Base-by-base conservation (phyloP, 352 stramenopile genomes). In the Elongisporangium anandrum region DNA sequence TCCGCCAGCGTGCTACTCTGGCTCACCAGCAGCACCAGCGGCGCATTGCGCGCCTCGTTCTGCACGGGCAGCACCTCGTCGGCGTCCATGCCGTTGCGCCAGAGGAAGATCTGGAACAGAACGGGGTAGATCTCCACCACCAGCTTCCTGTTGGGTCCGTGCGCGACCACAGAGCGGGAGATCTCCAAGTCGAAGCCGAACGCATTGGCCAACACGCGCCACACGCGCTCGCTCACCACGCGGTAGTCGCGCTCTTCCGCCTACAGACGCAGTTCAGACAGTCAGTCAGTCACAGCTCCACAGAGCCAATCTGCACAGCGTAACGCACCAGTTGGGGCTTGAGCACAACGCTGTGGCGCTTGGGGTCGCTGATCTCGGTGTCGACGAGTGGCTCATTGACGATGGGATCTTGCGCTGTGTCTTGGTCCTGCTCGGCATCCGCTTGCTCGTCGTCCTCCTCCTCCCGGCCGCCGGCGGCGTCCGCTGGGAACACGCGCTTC, bases 131-230 rank as follows among this genome's bases (percentile, higher is more conserved):
- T 65, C 41, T 92, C 80, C 15, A 95, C 77, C 26, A 79, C 29
- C n/a, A 75, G 66, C 61, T 73, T 69, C 49, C 60, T 65, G 15
- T 60, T 54, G 1, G 67, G 70, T 17, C 75, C 79, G 24, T 70
- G 70, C 10, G 71, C 54, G 21, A 94, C 64, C 1, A 95, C 84
- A 15, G 70, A 64, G 23, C 86, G 72, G 3, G 73, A 13, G 54
- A 95, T 92, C 63, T 82, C 79, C 74, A 81, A 93, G 59, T 93
- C 84, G 60, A 62, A 87, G 26, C 79, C 70, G 57, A 86, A 89
- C 39, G 67, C 65, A 56, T 89, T 70, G 23, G 72, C 79, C 22
- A 93, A 59, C 19, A 79, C 66, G 50, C 79, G 85, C 84, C 84
- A 93, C 45, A 93, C 78, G 22, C 69, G 67, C 56, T 87, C 69